Percentiles rank a stretch among this genome's conserved stretches.
phyloP scores from a whole-genome alignment of 441 rosid genomes.

The Mallotus japonicus region DNA sequence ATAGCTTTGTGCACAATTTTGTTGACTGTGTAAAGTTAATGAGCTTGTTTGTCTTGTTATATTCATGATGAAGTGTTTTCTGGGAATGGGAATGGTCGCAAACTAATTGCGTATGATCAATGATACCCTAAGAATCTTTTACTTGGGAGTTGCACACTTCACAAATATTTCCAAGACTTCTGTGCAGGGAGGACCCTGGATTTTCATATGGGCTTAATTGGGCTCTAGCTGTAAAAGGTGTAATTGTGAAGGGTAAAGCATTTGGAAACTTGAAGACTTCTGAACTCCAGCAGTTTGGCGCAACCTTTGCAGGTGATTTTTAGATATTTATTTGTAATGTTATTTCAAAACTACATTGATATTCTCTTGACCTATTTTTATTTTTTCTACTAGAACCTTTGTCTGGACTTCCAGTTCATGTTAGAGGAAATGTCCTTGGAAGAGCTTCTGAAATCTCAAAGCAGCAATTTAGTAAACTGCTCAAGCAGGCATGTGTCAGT shows the following conservation, averaged over 20 bases:
- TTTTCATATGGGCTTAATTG: constrained; percentile 35
- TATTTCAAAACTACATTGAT: neutral
- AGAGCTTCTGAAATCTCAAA: constrained; percentile 34
- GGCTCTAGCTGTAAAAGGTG: constrained; percentile 43
- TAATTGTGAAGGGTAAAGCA: constrained; percentile 35
- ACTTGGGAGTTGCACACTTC: neutral
- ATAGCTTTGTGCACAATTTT: neutral
- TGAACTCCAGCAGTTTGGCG: constrained; percentile 39
- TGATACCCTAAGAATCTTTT: neutral
- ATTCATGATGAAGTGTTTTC: neutral
- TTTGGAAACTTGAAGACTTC: constrained; percentile 33
- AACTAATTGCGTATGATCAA: neutral
- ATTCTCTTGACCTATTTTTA: neutral
- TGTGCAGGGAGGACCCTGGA: constrained; percentile 26
- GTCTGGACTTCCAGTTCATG: constrained; percentile 34
- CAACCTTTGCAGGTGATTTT: constrained; percentile 32
- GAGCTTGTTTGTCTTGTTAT: neutral
- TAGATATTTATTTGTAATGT: neutral
- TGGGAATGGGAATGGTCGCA: neutral
- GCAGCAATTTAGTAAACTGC: constrained; percentile 36
- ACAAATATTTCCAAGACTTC: neutral
- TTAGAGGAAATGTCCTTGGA: constrained; percentile 34
- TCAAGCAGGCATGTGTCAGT: constrained; percentile 36
- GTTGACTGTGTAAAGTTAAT: neutral
- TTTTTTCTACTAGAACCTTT: constrained; percentile 24